A percentile compares a stretch with the other conserved stretches of the same genome.
phyloP scores from a whole-genome alignment of 2,329 filamentous ascomycete species.

The Phaeosphaeriaceae sp. region DNA sequence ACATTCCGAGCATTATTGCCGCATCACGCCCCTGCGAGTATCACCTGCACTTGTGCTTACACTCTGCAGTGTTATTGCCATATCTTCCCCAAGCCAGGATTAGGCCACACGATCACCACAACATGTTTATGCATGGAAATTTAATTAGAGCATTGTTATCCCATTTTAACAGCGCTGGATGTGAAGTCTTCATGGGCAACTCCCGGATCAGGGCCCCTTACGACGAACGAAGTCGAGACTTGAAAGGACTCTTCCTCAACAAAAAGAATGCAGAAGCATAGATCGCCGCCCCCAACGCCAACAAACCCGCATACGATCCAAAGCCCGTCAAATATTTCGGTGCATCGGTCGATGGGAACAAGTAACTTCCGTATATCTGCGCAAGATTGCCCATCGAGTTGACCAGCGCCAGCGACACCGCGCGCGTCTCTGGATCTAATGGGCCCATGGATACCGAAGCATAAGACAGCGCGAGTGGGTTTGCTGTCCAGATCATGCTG shows the following conservation, averaged over 20 bases:
- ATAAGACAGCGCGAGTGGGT: constrained; percentile 30
- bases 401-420: constrained; percentile 30
- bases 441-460: constrained; percentile 28
- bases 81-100: too few relatives aligned
- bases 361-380: constrained; percentile 30
- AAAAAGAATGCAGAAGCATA: constrained; percentile 27
- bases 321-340: constrained; percentile 32
- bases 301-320: constrained; percentile 29
- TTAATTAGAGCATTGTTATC: neutral
- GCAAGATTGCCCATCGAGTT: constrained; percentile 34
- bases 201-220: too few relatives aligned
- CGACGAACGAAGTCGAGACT: neutral
- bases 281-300: constrained; percentile 26
- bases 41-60: too few relatives aligned
- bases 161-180: neutral
- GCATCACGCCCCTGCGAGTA: too few relatives aligned
- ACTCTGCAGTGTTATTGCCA: too few relatives aligned
- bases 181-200: too few relatives aligned
- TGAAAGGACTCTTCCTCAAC: constrained; percentile 29
- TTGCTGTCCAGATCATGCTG: constrained; percentile 33
- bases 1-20: too few relatives aligned
- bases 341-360: constrained; percentile 28
- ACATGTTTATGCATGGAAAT: too few relatives aligned
- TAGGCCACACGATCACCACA: too few relatives aligned
- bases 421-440: constrained; percentile 29